These are phyloP conservation scores for Ceratobasidium sp. DNA, from an alignment of 1,284 basidiomycete genomes.

Conservation along the genomic window DNA sequence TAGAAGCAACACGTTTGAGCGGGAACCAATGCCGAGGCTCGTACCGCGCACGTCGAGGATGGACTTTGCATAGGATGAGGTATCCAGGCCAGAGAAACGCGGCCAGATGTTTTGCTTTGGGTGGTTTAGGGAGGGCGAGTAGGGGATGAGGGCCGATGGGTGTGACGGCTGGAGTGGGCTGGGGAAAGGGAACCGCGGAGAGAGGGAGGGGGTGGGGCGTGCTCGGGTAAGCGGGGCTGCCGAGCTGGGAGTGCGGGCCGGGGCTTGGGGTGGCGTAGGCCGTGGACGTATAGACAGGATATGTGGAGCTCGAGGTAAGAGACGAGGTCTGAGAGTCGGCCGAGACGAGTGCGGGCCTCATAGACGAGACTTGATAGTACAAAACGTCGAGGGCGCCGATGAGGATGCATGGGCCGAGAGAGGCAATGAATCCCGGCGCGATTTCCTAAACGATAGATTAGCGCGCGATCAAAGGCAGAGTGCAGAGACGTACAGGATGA, in stretches of 20 bases:
- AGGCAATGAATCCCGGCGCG: conserved; percentile 65
- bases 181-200: conserved; percentile 13
- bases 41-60: conserved; percentile 72
- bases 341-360: conserved; percentile 13
- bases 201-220: conserved; percentile 6
- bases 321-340: neutral
- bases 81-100: conserved; percentile 89
- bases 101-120: conserved; percentile 85
- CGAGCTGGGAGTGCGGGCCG: too few species aligned
- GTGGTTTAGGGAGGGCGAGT: conserved; percentile 53
- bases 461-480: conserved; percentile 48
- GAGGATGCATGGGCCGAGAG: conserved; percentile 77
- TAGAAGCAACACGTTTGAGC: conserved; percentile 69
- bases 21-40: conserved; percentile 89
- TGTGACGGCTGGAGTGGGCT: neutral
- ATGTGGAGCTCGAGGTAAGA: neutral
- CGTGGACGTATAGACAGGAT: too few species aligned
- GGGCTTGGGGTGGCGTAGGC: conserved; percentile 10
- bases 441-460: conserved; percentile 51
- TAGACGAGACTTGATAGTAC: conserved; percentile 58
- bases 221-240: too few species aligned
- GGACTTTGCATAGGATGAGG: conserved; percentile 85
- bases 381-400: conserved; percentile 87
- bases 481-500: conserved; percentile 49
- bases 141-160: conserved; percentile 52